Percentiles rank a stretch among this genome's conserved stretches.
Conservation (phyloP, 164 flowering plant genomes). For the Cinnamomum micranthum region DNA sequence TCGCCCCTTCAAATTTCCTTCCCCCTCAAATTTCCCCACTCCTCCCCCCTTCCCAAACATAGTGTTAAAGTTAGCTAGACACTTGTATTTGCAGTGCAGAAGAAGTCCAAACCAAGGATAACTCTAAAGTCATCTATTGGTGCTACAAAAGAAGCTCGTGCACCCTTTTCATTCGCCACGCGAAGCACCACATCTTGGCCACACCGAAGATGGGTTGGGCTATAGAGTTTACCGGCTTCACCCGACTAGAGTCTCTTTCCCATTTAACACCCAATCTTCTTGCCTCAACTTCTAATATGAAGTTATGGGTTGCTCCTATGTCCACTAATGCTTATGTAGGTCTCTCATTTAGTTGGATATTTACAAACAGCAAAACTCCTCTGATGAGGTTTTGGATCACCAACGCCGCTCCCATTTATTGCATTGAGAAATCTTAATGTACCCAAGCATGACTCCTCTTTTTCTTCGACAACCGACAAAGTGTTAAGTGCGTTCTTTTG, state of each 20-base stretch:
- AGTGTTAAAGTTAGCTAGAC: not conserved
- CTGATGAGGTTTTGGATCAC: not conserved
- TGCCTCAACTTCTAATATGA: not conserved
- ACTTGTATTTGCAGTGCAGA: not conserved
- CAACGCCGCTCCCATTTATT: not conserved
- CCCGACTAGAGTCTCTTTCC: not conserved
- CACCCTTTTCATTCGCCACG: not conserved
- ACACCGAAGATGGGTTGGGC: not conserved
- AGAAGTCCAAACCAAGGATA: not conserved
- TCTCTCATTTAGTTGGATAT: not conserved
- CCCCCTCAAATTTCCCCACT: no score
- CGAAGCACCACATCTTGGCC: not conserved
- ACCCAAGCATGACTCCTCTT: not conserved
- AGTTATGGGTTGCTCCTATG: conserved; percentile 5
- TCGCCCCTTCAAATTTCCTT: no score
- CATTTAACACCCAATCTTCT: not conserved
- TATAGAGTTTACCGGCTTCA: not conserved
- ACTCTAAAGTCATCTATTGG: not conserved
- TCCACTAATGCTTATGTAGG: conserved; percentile 3
- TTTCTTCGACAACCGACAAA: not conserved
- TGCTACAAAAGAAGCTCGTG: not conserved
- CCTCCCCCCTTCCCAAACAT: no score
- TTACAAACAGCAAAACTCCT: not conserved
- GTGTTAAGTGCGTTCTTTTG: not conserved
- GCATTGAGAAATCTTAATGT: not conserved